These are phyloP conservation scores for Diaporthe vexans DNA, from an alignment of 2,329 filamentous ascomycete species.

Conservation along the genomic window DNA sequence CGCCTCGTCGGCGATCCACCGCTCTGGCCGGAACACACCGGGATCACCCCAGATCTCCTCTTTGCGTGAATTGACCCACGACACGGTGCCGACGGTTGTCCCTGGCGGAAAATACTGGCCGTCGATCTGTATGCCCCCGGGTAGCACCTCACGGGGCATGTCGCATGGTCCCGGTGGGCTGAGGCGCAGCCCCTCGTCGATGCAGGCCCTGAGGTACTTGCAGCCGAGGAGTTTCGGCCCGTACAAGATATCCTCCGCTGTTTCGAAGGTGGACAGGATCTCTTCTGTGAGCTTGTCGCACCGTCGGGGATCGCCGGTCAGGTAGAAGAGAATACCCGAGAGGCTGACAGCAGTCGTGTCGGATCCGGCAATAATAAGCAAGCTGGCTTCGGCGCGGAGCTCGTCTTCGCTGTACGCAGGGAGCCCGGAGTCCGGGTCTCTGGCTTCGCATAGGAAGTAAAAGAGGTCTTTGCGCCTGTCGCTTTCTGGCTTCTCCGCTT, in stretches of 20 bases:
- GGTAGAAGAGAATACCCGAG: neutral
- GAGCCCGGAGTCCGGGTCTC: neutral
- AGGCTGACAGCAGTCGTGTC: neutral
- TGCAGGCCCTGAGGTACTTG: neutral
- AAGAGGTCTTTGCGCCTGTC: neutral
- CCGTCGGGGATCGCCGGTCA: neutral
- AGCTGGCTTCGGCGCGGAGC: neutral
- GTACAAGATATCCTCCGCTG: neutral
- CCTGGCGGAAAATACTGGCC: neutral
- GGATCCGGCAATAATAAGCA: neutral
- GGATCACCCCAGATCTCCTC: neutral
- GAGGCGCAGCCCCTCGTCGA: neutral
- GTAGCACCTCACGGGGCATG: neutral
- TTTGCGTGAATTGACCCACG: neutral
- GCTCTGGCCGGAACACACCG: neutral
- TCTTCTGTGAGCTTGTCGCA: neutral
- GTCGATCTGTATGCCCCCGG: neutral
- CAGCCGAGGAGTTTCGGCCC: neutral
- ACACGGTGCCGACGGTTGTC: neutral
- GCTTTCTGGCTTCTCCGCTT: neutral
- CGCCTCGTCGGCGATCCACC: neutral
- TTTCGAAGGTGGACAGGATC: neutral
- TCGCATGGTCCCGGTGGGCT: neutral
- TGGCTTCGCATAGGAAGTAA: neutral
- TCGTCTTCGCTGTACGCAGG: neutral